Evolutionary conservation across 2,329 filamentous ascomycete genomes (phyloP), one percentile per base, ranked within the genome.

Genomic region (Penicillium olsonii): DNA sequence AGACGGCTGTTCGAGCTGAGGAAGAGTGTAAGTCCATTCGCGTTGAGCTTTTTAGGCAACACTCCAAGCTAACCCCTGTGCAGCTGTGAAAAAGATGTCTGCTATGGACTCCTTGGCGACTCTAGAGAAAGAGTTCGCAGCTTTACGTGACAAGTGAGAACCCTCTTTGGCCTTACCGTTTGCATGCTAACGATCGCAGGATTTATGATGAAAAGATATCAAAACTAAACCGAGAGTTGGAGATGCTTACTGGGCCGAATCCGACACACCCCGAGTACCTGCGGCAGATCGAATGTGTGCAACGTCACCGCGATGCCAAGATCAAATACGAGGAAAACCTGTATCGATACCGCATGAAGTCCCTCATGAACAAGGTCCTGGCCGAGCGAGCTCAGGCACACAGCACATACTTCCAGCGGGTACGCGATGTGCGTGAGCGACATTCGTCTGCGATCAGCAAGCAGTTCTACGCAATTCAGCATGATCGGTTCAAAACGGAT

Each of bases 401-500:
- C 72, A 87, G 88, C 52, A 92, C 96, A 64, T 97, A 89, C 70
- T 92, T 91, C 69, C 94, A 99, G 70, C 84, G 84, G 40, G 82
- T 92, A 27, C 85, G 94, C 47, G 89, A 95, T 65, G 82, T 88
- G 57, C 84, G 94, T 53, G 92, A 97, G 68, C 81, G 81, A 47
- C 83, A 88, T 38, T 78, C 97, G 24, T 87, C 92, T 55, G 80
- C 86, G 50, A 84, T 96, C 50, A 92, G 94, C 63, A 85, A 90
- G 68, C 86, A 94, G 58, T 95, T 92, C 81, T 96, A 95, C 71
- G 87, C 92, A 60, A 89, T 97, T 49, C 92, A 97, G 68, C 86
- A 89, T 59, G 90, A 95, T 65, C 84, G 94, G 50, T 85, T 92
- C 63, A 87, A 86, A 63, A 80, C 83, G 54, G 87, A 90, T 53